Percentiles rank a stretch among this genome's conserved stretches.
phyloP scores from a whole-genome alignment of 164 flowering plant genomes.

The Pachysandra terminalis region DNA sequence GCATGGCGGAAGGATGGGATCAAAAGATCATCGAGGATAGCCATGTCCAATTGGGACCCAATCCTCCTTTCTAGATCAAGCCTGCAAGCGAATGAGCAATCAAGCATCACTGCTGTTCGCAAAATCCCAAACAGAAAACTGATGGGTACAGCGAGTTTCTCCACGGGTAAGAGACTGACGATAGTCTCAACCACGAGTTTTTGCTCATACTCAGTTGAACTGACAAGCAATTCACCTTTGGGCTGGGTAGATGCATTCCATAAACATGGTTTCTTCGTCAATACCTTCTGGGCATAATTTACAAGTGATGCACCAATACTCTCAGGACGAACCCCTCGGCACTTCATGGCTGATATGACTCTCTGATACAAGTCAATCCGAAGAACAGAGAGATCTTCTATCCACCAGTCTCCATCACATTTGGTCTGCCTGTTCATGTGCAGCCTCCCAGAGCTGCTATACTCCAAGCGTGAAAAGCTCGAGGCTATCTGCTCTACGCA shows the following conservation, averaged over 20 bases:
- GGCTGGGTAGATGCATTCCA: constrained; percentile 50
- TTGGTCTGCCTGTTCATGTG: constrained; percentile 68
- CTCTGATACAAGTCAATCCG: constrained; percentile 71
- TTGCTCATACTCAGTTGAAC: constrained; percentile 39
- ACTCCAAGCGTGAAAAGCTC: constrained; percentile 79
- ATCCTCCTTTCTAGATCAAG: constrained; percentile 84
- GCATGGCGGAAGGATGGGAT: constrained; percentile 73
- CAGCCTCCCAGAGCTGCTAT: constrained; percentile 87
- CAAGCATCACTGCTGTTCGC: constrained; percentile 66
- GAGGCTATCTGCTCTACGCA: constrained; percentile 92
- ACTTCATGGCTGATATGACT: constrained; percentile 79
- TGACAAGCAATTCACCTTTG: constrained; percentile 38
- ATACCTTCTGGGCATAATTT: constrained; percentile 72
- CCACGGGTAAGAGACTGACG: constrained; percentile 66
- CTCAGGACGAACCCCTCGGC: constrained; percentile 84
- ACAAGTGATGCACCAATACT: constrained; percentile 82
- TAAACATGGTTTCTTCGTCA: constrained; percentile 56
- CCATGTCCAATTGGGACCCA: constrained; percentile 70
- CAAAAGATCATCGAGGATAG: constrained; percentile 79
- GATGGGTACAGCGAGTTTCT: constrained; percentile 62
- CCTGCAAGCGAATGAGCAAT: constrained; percentile 56
- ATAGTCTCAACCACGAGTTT: constrained; percentile 71
- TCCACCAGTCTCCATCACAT: constrained; percentile 86
- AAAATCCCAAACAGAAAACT: constrained; percentile 73
- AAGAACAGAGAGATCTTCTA: constrained; percentile 78